Percentiles rank a stretch among this genome's conserved stretches.
Evolutionary conservation across 2,329 filamentous ascomycete genomes (phyloP).

Genomic region (Colletotrichum lentis): DNA sequence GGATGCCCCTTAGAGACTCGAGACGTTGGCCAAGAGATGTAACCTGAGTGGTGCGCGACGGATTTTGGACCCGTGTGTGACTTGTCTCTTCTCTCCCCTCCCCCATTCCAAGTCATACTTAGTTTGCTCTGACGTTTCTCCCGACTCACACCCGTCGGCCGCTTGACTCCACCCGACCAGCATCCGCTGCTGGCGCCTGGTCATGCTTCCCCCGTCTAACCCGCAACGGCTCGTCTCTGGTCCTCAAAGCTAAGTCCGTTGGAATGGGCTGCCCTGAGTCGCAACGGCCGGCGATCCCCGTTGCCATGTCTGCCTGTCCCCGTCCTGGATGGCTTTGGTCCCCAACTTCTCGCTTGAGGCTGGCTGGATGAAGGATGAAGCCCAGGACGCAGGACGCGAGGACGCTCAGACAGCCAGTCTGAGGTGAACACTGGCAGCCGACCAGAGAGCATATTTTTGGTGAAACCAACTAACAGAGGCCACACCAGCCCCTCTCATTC

Average conservation of each 20-base stretch:
- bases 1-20: not conserved
- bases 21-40: constrained; percentile 1
- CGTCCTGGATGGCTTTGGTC: not conserved
- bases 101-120: constrained; percentile 14
- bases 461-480: constrained; percentile 28
- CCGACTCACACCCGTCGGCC: constrained; percentile 27
- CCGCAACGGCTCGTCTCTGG: constrained; percentile 23
- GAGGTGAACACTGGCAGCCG: constrained; percentile 10
- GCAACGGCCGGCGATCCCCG: constrained; percentile 34
- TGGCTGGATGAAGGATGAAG: constrained; percentile 7
- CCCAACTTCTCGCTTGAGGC: not conserved
- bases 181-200: not conserved
- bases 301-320: constrained; percentile 9
- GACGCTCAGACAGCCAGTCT: constrained; percentile 30
- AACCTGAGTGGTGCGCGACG: not conserved
- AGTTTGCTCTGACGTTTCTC: constrained; percentile 24
- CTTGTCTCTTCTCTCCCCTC: constrained; percentile 3
- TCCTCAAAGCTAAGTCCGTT: constrained; percentile 20
- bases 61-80: not conserved
- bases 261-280: constrained; percentile 29
- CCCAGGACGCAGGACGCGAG: constrained; percentile 18
- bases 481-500: constrained; percentile 26
- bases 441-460: constrained; percentile 23
- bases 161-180: constrained; percentile 18
- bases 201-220: constrained; percentile 26